These are phyloP conservation scores for Lyophyllum shimeji DNA, from an alignment of 768 basidiomycete species.

Conservation along the genomic window DNA sequence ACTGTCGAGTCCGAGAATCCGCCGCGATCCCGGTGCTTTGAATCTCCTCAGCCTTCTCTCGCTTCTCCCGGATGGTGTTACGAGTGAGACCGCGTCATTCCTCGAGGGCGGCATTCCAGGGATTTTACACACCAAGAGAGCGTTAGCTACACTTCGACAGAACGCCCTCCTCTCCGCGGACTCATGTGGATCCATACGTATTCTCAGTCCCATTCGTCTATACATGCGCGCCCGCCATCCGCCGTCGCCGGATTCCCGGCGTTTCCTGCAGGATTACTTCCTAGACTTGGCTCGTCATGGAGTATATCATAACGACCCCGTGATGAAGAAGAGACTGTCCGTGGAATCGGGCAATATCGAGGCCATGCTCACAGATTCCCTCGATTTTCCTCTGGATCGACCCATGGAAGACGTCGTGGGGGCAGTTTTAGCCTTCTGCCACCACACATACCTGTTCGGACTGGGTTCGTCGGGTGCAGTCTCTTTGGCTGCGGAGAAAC, in stretches of 20 bases:
- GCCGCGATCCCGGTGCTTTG: conserved; percentile 22
- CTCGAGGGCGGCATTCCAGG: conserved; percentile 21
- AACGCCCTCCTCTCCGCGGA: conserved; percentile 26
- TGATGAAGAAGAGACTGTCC: conserved; percentile 15
- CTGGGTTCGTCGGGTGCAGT: conserved; percentile 20
- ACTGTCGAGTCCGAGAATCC: conserved; percentile 26
- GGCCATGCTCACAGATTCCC: conserved; percentile 20
- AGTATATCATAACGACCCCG: conserved; percentile 4
- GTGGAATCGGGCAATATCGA: conserved; percentile 26
- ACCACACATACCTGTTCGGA: conserved; percentile 24
- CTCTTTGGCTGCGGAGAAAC: conserved; percentile 17
- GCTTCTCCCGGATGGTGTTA: conserved; percentile 29
- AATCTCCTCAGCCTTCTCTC: conserved; percentile 25
- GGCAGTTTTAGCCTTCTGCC: conserved; percentile 22
- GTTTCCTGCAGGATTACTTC: conserved; percentile 24
- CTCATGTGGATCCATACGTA: conserved; percentile 17
- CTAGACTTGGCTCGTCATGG: conserved; percentile 19
- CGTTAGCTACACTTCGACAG: conserved; percentile 25
- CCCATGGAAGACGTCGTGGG: conserved; percentile 17
- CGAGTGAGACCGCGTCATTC: conserved; percentile 11
- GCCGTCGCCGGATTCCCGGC: conserved; percentile 16
- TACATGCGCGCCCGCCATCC: conserved; percentile 22
- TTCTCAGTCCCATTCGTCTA: conserved; percentile 29
- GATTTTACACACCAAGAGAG: conserved; percentile 20
- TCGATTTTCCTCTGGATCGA: conserved; percentile 10